Base-by-base conservation (phyloP, 2,329 filamentous ascomycete genomes). In the Colletotrichum cordylinicola region DNA sequence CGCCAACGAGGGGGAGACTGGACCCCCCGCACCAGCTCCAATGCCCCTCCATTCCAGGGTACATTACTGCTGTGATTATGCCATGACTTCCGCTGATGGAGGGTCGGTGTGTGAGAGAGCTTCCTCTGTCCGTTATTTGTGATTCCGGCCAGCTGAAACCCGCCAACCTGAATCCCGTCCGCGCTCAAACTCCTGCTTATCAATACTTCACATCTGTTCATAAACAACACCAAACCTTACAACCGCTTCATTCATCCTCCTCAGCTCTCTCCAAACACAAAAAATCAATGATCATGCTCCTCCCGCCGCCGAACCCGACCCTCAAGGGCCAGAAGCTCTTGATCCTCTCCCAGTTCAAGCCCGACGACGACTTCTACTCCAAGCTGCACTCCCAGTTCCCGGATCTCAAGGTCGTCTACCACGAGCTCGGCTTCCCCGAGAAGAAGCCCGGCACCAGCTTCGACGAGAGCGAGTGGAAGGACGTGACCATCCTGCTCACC, bases 401-500 rank as follows among this genome's bases (percentile, higher is more conserved):
- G 1, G 87, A 84, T 8, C 82, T 91, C n/a, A 72, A 85, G 29
- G 80, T 90, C 9, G 79, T 83, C 18, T 79, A 80, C 37, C 80
- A 81, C 15, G 69, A 82, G 18, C 77, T 81, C 4, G 72, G 75
- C 6, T 85, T 83, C 81, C 79, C 82, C 21, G 77, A 81, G 8
- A 80, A 80, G 70, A 77, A 78, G 52, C 67, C 81, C 2, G 67
- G 76, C 1, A 77, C 76, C 1, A 77, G 80, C 0, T 78, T 85
- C 8, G 77, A 83, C 0, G 80, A 82, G 2, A 79, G 86, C 6
- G 85, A 87, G 29, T 91, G 88, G 87, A 81, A 84, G 31, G 82
- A 86, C 12, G 86, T 87, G n/a, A 91, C 89, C 0, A 80, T 91
- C 8, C 80, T 90, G 21, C 74, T 90, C 35, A 87, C 88, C 1